Base-by-base conservation (phyloP, 2,329 filamentous ascomycete species). In the Cladosporium sp. region DNA sequence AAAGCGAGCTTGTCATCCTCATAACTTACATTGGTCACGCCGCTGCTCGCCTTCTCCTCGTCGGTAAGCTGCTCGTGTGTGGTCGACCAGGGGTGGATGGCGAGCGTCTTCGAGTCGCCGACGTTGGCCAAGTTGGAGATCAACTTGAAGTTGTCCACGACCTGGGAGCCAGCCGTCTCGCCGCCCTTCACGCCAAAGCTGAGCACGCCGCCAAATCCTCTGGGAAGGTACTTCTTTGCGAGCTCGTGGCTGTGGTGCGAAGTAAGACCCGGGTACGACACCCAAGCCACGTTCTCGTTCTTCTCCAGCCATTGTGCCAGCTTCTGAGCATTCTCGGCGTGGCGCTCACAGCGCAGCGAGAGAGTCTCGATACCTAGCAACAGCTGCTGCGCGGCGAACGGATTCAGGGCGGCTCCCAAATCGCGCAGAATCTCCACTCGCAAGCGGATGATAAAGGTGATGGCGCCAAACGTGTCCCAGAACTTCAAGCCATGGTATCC, bases 111-210 rank as follows among this genome's bases (percentile, higher is more conserved):
- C 51, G 89, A 90, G 74, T 97, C 93, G 59, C 93, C 93, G 28
- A 97, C 92, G 72, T 99, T 99, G 59, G 94, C 94, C 66, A 97
- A 79, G 76, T 97, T 97, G 17, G 91, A 96, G 68, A 97, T 91
- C 66, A 99, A 78, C 82, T 95, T 94, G 80, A 99, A 95, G 66
- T 86, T 86, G 75, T 99, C 94, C 55, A 97, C 94, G 34, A 97
- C 85, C 75, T 92, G 86, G 73, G 86, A 89, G 61, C 94, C 93
- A 15, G 89, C 91, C n/a, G 78, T 81, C 61, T 84, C 90, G 61
- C 90, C 92, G 2, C 93, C 92, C 79, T 95, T 96, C 62, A 97
- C 88, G 55, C 94, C 94, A 67, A 99, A 94, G 67, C 89, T 95
- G 63, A 99, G 76, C 17, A 99, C 92, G 68, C 94, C 92, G 51